Conservation (phyloP, 164 flowering plant genomes). For the Saururus chinensis region DNA sequence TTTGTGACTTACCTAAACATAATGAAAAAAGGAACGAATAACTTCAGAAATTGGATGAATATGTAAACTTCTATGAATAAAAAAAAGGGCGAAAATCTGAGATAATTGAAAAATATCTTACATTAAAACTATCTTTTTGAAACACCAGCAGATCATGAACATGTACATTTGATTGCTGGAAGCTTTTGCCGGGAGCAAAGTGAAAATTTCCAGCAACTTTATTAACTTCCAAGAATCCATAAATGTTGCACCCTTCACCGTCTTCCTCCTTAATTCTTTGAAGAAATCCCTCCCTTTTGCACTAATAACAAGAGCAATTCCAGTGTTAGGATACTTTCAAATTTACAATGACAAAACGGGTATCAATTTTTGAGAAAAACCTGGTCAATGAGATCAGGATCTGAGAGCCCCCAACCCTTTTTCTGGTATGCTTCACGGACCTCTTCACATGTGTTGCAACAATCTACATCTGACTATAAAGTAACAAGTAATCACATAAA, state of each 20-base stretch:
- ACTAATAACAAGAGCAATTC: conserved; percentile 19
- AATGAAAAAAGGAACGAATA: not conserved
- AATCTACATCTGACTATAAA: conserved; percentile 57
- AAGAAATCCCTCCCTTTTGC: conserved; percentile 67
- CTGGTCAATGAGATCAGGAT: conserved; percentile 68
- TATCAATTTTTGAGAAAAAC: conserved; percentile 14
- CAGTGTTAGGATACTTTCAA: not conserved
- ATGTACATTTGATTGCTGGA: conserved; percentile 42
- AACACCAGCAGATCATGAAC: conserved; percentile 41
- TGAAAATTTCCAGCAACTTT: conserved; percentile 76
- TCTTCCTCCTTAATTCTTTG: conserved; percentile 59
- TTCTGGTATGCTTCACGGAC: conserved; percentile 68
- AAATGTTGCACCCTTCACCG: conserved; percentile 82
- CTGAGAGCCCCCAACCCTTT: conserved; percentile 72
- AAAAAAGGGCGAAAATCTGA: not conserved
- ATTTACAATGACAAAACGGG: not conserved
- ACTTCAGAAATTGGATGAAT: not conserved
- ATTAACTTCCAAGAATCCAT: conserved; percentile 65
- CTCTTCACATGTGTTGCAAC: conserved; percentile 77
- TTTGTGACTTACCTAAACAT: conserved; percentile 51
- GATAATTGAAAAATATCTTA: conserved; percentile 12
- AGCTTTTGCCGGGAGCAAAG: conserved; percentile 65
- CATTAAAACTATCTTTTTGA: conserved; percentile 42
- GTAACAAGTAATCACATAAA: not conserved
- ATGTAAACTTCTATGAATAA: not conserved